A percentile compares a stretch with the other conserved stretches of the same genome.
These are phyloP conservation scores for Hypoxylon rickii DNA, from an alignment of 495 filamentous ascomycete genomes.

Conservation along the genomic window DNA sequence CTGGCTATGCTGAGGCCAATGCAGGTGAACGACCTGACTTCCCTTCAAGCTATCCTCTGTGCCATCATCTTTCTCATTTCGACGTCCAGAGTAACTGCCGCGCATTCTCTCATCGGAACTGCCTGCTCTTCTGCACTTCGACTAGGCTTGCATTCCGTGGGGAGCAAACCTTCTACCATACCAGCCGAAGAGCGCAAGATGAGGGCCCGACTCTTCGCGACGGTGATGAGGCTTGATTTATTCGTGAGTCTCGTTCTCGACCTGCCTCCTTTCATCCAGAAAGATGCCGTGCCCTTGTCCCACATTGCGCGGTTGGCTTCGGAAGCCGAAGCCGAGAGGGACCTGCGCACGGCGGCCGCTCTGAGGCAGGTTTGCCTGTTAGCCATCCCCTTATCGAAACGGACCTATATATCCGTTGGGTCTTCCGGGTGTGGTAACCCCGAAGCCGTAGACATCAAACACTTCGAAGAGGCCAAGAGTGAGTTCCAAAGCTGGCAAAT, in stretches of 20 bases:
- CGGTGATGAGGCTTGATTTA: constrained; percentile 2
- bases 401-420: background rate
- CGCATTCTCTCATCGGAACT: constrained; percentile 2
- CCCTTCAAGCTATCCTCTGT: constrained; percentile 5
- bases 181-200: background rate
- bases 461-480: constrained; percentile 2
- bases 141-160: constrained; percentile 1
- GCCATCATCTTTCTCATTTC: constrained; percentile 8
- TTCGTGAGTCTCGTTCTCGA: constrained; percentile 1
- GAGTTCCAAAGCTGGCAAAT: constrained; percentile 5
- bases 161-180: background rate
- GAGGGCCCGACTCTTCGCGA: background rate
- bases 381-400: constrained; percentile 3
- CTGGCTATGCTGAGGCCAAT: background rate
- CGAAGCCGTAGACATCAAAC: background rate
- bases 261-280: constrained; percentile 2
- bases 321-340: background rate
- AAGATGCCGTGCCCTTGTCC: background rate
- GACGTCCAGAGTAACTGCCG: background rate
- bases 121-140: constrained; percentile 1
- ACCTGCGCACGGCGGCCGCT: background rate
- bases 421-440: background rate
- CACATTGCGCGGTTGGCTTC: background rate
- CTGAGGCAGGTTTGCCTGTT: constrained; percentile 7
- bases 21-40: background rate